Percentiles rank a stretch among this genome's conserved stretches.
phyloP scores from a whole-genome alignment of 345 rosid species.

The Hibiscus tridactylites region DNA sequence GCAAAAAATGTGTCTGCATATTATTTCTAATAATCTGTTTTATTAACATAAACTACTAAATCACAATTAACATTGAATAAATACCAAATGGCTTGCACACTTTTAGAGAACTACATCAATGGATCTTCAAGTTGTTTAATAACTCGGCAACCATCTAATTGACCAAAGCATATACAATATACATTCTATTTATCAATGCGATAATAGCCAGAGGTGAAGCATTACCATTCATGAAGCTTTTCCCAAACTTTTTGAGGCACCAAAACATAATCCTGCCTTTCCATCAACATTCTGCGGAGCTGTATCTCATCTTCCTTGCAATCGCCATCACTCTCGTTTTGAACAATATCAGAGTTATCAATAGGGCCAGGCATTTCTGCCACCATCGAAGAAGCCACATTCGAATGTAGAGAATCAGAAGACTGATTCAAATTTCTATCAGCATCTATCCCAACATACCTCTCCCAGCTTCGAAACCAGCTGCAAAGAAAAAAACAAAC shows the following conservation, averaged over 20 bases:
- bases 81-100: background rate
- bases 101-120: background rate
- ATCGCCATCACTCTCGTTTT: conserved; percentile 20
- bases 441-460: conserved; percentile 41
- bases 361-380: conserved; percentile 67
- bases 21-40: background rate
- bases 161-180: background rate
- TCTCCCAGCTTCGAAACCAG: conserved; percentile 76
- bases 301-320: conserved; percentile 38
- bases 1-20: background rate
- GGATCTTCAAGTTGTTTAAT: background rate
- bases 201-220: conserved; percentile 3
- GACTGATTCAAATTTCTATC: conserved; percentile 22
- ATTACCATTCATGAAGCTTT: conserved; percentile 69
- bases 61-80: background rate
- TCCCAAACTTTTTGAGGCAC: conserved; percentile 75
- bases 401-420: conserved; percentile 22
- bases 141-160: background rate
- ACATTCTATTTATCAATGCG: background rate
- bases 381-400: conserved; percentile 24
- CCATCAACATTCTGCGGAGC: conserved; percentile 41
- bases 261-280: conserved; percentile 60
- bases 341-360: conserved; percentile 63
- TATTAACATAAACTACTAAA: background rate
- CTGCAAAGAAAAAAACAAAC: conserved; percentile 21